These are phyloP conservation scores for Hexamita inflata DNA, from an alignment of 208 protist species.

Conservation along the genomic window DNA sequence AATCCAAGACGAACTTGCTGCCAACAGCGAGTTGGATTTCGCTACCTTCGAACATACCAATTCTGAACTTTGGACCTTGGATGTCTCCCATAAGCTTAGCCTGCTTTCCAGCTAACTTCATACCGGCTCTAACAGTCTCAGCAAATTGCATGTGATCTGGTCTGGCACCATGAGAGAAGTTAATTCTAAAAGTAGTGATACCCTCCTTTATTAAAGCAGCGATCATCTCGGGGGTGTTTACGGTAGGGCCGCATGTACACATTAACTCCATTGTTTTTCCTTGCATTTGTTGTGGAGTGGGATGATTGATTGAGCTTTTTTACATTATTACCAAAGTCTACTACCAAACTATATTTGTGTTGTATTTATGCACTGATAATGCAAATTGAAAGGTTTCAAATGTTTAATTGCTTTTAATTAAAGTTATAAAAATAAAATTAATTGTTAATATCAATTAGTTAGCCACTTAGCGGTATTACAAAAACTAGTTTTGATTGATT, in stretches of 20 bases:
- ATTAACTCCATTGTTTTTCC: conserved; percentile 41
- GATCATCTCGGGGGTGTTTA: conserved; percentile 17
- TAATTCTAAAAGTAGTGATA: conserved; percentile 41
- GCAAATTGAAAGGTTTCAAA: no score
- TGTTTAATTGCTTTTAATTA: no score
- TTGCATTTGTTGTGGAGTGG: no score
- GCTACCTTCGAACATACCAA: conserved; percentile 25
- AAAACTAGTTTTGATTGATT: no score
- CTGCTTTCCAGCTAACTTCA: not conserved
- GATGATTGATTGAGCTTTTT: no score
- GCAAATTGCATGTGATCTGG: conserved; percentile 36
- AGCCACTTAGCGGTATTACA: no score
- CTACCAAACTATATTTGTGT: no score
- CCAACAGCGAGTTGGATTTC: conserved; percentile 16
- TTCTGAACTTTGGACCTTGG: conserved; percentile 43
- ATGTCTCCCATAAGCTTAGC: conserved; percentile 42
- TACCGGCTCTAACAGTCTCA: conserved; percentile 24
- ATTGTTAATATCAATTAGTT: no score
- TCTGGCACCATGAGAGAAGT: conserved; percentile 42
- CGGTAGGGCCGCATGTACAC: conserved; percentile 38
- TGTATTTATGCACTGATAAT: no score
- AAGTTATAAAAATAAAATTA: no score
- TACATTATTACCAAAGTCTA: no score
- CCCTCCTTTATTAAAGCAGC: conserved; percentile 34
- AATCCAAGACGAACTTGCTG: conserved; percentile 18